A percentile compares a stretch with the other conserved stretches of the same genome.
Conservation (phyloP, 129 eudicot genomes). For the Centrapalus pauciflorus region DNA sequence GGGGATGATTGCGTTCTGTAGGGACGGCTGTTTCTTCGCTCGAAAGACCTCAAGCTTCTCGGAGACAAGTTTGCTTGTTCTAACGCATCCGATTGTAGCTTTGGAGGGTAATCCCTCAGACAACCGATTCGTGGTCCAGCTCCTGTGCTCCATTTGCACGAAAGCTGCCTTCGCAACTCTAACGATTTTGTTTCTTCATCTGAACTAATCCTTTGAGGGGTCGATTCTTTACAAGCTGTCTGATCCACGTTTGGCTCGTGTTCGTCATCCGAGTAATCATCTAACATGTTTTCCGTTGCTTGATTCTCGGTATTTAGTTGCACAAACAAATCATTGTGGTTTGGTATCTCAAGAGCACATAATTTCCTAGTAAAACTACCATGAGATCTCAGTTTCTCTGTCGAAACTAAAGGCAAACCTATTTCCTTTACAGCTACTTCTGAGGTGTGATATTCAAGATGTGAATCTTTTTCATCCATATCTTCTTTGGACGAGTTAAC, state of each 20-base stretch:
- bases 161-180: slow-evolving; percentile 64
- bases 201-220: slow-evolving; percentile 58
- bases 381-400: slow-evolving; percentile 13
- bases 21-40: slow-evolving; percentile 14
- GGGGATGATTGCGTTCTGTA: slow-evolving; percentile 27
- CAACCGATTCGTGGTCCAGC: slow-evolving; percentile 97
- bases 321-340: slow-evolving; percentile 28
- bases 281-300: slow-evolving; percentile 23
- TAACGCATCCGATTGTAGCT: slow-evolving; percentile 71
- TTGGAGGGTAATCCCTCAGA: slow-evolving; percentile 75
- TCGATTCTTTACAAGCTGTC: slow-evolving; percentile 37
- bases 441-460: slow-evolving; percentile 16
- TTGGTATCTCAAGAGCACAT: slow-evolving; percentile 49
- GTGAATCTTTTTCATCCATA: slow-evolving; percentile 24
- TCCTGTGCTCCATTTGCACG: slow-evolving; percentile 92
- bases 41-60: slow-evolving; percentile 30
- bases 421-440: slow-evolving; percentile 16
- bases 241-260: slow-evolving; percentile 32
- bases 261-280: slow-evolving; percentile 39
- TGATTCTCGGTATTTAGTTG: slow-evolving; percentile 29
- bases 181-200: slow-evolving; percentile 54
- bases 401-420: neutral
- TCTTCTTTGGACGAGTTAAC: slow-evolving; percentile 59
- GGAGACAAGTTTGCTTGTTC: slow-evolving; percentile 81
- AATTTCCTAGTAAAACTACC: slow-evolving; percentile 25